A percentile compares a stretch with the other conserved stretches of the same genome.
Conservation (phyloP, 2,329 filamentous ascomycete species). For the Ascochyta koolunga region DNA sequence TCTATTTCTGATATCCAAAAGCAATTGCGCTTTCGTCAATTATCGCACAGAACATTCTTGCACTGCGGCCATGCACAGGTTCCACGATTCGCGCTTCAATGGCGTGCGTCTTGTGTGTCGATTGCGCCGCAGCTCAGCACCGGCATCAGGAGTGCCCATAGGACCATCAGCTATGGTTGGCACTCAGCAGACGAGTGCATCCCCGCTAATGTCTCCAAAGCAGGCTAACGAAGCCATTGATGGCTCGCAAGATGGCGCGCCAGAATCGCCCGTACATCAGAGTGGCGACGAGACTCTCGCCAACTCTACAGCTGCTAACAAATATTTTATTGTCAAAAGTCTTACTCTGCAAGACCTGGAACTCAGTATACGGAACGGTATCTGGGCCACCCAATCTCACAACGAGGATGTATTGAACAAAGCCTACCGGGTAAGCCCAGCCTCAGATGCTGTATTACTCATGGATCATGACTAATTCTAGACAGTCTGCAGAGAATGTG, state of each 20-base stretch:
- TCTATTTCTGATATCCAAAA: constrained; percentile 92
- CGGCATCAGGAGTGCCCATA: constrained; percentile 57
- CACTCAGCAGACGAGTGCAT: constrained; percentile 27
- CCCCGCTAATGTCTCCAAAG: constrained; percentile 36
- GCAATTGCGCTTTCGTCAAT: constrained; percentile 96
- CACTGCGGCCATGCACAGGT: constrained; percentile 75
- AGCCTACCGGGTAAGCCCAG: constrained; percentile 72
- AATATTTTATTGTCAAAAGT: constrained; percentile 93
- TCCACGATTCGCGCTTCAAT: constrained; percentile 90
- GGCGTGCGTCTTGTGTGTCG: constrained; percentile 85
- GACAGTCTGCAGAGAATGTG: constrained; percentile 77
- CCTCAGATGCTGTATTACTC: too few relatives aligned
- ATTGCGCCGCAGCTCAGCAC: constrained; percentile 65
- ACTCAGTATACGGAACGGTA: constrained; percentile 81
- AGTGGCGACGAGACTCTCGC: constrained; percentile 17
- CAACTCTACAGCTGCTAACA: constrained; percentile 63
- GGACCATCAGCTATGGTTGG: constrained; percentile 58
- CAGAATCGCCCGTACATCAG: constrained; percentile 17
- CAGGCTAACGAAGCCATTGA: constrained; percentile 20
- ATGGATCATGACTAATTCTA: constrained; percentile 21
- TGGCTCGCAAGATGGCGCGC: constrained; percentile 12
- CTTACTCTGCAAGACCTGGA: constrained; percentile 90
- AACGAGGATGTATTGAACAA: constrained; percentile 85
- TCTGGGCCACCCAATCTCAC: constrained; percentile 94
- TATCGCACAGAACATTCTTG: constrained; percentile 83